These are phyloP conservation scores for Parietaria judaica DNA, from an alignment of 306 rosid species.

Conservation along the genomic window DNA sequence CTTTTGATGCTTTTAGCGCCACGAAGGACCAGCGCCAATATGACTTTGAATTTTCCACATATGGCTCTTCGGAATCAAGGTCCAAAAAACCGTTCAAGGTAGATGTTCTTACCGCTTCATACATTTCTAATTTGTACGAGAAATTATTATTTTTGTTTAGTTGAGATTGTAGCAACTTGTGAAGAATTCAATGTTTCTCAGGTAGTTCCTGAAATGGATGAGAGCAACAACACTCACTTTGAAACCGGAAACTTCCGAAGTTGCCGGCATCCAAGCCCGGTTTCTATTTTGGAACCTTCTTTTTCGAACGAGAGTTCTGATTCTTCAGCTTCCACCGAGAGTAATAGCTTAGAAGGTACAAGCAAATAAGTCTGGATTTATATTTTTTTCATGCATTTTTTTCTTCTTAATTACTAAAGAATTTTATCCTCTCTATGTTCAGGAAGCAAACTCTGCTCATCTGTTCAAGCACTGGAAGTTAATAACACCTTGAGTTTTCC, in stretches of 20 bases:
- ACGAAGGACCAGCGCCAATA: constrained; percentile 27
- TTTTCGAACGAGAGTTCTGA: constrained; percentile 73
- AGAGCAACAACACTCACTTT: constrained; percentile 24
- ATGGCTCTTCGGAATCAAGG: constrained; percentile 35
- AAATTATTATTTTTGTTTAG: not conserved
- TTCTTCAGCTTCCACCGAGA: constrained; percentile 51
- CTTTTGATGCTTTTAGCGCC: constrained; percentile 24
- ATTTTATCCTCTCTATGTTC: constrained; percentile 14
- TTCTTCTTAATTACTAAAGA: not conserved
- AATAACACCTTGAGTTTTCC: constrained; percentile 33
- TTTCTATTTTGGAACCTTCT: constrained; percentile 73
- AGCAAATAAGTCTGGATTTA: not conserved
- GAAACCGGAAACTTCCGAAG: constrained; percentile 28
- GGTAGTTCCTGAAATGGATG: constrained; percentile 40
- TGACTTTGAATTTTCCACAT: constrained; percentile 41
- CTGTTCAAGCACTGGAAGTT: constrained; percentile 49
- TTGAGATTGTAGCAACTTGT: constrained; percentile 4
- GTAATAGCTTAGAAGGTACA: constrained; percentile 65
- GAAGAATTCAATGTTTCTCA: constrained; percentile 22
- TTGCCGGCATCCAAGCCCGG: constrained; percentile 72
- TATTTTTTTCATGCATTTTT: not conserved
- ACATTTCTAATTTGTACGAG: not conserved
- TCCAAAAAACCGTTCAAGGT: constrained; percentile 55
- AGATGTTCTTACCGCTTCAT: constrained; percentile 20
- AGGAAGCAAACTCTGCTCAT: constrained; percentile 69